Evolutionary conservation across 2,329 filamentous ascomycete species (phyloP).

Genomic region (Fusarium piperis): DNA sequence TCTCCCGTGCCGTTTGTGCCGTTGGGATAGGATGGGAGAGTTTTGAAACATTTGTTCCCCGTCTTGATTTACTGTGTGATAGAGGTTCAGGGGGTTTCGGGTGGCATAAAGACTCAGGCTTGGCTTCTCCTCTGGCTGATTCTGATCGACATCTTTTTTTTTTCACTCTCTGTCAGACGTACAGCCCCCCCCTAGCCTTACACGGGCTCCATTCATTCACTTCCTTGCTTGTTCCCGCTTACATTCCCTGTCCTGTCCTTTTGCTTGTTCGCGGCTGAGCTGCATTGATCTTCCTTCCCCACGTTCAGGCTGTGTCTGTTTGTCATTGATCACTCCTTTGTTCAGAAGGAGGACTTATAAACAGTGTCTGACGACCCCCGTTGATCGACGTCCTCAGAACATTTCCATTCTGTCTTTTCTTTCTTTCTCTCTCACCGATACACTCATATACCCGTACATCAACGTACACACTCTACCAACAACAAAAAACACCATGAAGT

Average conservation of each 20-base stretch:
- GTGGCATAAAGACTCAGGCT: neutral
- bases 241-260: neutral
- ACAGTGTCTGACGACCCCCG: neutral
- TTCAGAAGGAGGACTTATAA: neutral
- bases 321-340: neutral
- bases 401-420: neutral
- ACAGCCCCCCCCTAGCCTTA: neutral
- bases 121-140: neutral
- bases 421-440: neutral
- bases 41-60: neutral
- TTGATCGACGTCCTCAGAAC: neutral
- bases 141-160: neutral
- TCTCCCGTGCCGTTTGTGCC: neutral
- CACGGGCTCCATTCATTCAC: neutral
- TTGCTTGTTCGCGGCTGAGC: neutral
- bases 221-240: neutral
- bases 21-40: neutral
- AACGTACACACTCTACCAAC: neutral
- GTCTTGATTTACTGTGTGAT: no score
- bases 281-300: neutral
- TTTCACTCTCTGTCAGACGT: neutral
- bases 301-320: neutral
- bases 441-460: neutral
- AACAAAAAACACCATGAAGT: constrained; percentile 38
- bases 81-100: neutral